Percentiles rank a stretch among this genome's conserved stretches.
Evolutionary conservation across 83 land plant species (phyloP).

Genomic region (Diphasiastrum complanatum): DNA sequence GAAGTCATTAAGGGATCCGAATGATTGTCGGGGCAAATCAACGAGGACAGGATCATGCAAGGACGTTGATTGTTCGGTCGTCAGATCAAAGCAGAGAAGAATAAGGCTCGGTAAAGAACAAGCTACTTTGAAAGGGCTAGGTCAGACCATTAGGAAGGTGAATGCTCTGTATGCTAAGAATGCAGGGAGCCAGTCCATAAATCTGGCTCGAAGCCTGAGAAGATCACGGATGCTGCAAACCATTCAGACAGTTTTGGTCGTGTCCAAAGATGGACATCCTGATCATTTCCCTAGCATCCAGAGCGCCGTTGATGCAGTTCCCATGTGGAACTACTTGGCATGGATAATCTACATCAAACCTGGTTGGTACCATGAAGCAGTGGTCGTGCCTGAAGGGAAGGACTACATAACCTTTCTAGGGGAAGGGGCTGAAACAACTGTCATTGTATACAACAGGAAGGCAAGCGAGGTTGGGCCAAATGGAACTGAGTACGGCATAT

Average conservation of each 20-base stretch:
- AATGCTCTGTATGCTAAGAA: too few species aligned
- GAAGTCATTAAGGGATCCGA: too few species aligned
- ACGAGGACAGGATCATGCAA: too few species aligned
- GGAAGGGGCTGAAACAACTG: slow-evolving; percentile 17
- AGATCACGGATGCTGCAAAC: neutral
- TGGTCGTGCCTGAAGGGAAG: slow-evolving; percentile 20
- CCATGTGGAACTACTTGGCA: slow-evolving; percentile 24
- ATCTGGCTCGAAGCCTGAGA: too few species aligned
- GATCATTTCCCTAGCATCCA: slow-evolving; percentile 18
- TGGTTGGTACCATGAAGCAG: slow-evolving; percentile 15
- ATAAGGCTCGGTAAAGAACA: too few species aligned
- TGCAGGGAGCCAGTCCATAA: too few species aligned
- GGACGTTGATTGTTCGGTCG: too few species aligned
- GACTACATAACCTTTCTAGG: slow-evolving; percentile 17
- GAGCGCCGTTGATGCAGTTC: slow-evolving; percentile 26
- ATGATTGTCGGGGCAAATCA: too few species aligned
- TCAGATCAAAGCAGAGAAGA: too few species aligned
- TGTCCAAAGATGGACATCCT: slow-evolving; percentile 19
- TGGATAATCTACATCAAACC: slow-evolving; percentile 29
- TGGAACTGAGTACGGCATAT: slow-evolving; percentile 11
- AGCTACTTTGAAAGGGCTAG: too few species aligned
- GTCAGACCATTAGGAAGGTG: too few species aligned
- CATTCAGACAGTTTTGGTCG: slow-evolving; percentile 20
- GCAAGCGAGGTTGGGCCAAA: slow-evolving; percentile 11
- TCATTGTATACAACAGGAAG: slow-evolving; percentile 12